Percentiles rank a stretch among this genome's conserved stretches.
These are phyloP conservation scores for Gracilaria caudata DNA, from an alignment of 23 red algal genomes.

Conservation along the genomic window DNA sequence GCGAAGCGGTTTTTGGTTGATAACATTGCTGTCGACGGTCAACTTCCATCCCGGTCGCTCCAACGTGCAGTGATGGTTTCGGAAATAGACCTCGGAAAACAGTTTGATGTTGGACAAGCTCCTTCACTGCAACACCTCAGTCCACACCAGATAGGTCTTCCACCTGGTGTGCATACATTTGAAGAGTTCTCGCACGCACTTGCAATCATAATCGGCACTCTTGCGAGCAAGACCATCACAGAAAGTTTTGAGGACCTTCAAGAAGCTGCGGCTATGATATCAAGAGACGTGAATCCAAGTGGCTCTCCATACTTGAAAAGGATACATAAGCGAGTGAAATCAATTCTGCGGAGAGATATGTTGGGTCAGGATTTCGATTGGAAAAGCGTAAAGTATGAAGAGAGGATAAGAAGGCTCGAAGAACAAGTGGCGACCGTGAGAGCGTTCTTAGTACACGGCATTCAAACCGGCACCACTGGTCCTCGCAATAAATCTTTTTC, in stretches of 20 bases:
- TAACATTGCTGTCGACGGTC: slow-evolving; percentile 67
- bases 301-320: slow-evolving; percentile 55
- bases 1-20: slow-evolving; percentile 62
- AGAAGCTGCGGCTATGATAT: slow-evolving; percentile 47
- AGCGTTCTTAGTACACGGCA: slow-evolving; percentile 15
- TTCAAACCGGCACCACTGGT: slow-evolving; percentile 19
- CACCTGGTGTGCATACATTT: slow-evolving; percentile 59
- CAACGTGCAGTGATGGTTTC: slow-evolving; percentile 66
- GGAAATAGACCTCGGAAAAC: slow-evolving; percentile 49
- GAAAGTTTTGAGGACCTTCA: slow-evolving; percentile 53
- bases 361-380: slow-evolving; percentile 46
- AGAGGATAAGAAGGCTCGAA: slow-evolving; percentile 62
- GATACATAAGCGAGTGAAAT: slow-evolving; percentile 56
- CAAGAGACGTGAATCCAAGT: slow-evolving; percentile 55
- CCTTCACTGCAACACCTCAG: slow-evolving; percentile 54
- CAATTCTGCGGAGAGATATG: slow-evolving; percentile 47
- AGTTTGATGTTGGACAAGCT: slow-evolving; percentile 64
- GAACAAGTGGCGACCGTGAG: slow-evolving; percentile 52
- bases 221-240: slow-evolving; percentile 44
- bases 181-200: slow-evolving; percentile 64
- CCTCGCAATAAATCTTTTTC: slow-evolving; percentile 40
- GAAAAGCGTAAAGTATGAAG: slow-evolving; percentile 52
- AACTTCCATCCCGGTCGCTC: slow-evolving; percentile 57
- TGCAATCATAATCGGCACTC: slow-evolving; percentile 62
- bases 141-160: slow-evolving; percentile 47